Conservation (phyloP, 2,329 filamentous ascomycete species). For the Cladosporium sp. region DNA sequence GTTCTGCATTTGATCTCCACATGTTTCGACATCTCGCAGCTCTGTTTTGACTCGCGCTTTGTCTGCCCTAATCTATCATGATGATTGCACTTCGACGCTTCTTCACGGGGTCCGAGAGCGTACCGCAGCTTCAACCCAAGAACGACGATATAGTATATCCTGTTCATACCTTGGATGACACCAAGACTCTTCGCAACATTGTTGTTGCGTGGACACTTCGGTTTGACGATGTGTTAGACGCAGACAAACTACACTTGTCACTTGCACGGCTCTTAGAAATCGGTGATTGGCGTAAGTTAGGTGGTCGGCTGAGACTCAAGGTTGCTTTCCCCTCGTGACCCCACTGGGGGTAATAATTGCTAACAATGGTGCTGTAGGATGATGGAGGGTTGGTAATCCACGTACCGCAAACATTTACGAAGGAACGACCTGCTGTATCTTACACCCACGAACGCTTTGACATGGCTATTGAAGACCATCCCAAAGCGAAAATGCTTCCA, state of each 20-base stretch:
- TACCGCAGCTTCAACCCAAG: background rate
- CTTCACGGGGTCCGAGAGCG: too few relatives aligned
- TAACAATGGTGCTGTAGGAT: background rate
- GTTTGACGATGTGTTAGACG: slow-evolving; percentile 16
- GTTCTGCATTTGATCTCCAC: too few relatives aligned
- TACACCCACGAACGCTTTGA: background rate
- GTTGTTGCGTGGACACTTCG: slow-evolving; percentile 11
- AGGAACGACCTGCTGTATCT: background rate
- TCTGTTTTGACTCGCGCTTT: too few relatives aligned
- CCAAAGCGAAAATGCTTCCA: background rate
- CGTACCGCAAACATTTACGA: background rate
- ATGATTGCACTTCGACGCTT: too few relatives aligned
- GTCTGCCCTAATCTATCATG: too few relatives aligned
- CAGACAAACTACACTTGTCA: slow-evolving; percentile 3
- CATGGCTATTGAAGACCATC: slow-evolving; percentile 2
- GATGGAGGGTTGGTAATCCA: slow-evolving; percentile 1
- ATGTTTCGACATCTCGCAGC: too few relatives aligned
- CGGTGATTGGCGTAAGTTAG: slow-evolving; percentile 8
- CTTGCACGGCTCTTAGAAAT: slow-evolving; percentile 6
- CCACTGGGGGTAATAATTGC: background rate
- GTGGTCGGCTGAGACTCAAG: slow-evolving; percentile 1
- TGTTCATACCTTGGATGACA: background rate
- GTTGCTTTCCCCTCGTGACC: background rate
- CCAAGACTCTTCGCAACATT: slow-evolving; percentile 1
- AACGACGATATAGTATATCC: background rate